Evolutionary conservation across 768 basidiomycete species (phyloP).

Genomic region (Boletus patriciae): DNA sequence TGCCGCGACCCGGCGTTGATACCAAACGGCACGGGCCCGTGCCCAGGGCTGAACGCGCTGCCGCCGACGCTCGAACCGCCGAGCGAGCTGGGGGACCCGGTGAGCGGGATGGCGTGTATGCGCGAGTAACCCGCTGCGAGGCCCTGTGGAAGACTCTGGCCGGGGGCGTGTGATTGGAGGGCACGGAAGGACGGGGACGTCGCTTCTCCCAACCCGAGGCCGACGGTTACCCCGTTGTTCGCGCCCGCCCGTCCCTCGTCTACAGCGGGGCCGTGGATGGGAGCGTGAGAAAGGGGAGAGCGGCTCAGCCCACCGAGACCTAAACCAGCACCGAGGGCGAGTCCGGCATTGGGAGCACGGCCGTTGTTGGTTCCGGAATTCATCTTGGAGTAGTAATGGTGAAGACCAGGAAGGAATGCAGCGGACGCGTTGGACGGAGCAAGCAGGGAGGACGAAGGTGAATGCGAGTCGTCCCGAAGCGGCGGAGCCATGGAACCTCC

Average conservation of each 20-base stretch:
- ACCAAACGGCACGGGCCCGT: constrained; percentile 31
- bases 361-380: constrained; percentile 35
- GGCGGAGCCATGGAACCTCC: constrained; percentile 11
- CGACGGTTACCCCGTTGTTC: constrained; percentile 14
- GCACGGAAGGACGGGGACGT: constrained; percentile 75
- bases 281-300: constrained; percentile 30
- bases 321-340: constrained; percentile 22
- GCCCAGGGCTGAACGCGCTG: constrained; percentile 31
- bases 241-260: constrained; percentile 26
- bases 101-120: constrained; percentile 69
- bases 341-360: constrained; percentile 27
- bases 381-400: constrained; percentile 61
- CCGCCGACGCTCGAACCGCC: constrained; percentile 27
- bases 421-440: constrained; percentile 78
- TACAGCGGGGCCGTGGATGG: constrained; percentile 25
- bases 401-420: constrained; percentile 75
- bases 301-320: constrained; percentile 29
- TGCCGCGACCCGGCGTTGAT: constrained; percentile 30
- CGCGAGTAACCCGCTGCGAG: constrained; percentile 89
- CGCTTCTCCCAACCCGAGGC: constrained; percentile 30
- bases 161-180: constrained; percentile 83
- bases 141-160: constrained; percentile 88
- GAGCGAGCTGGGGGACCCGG: constrained; percentile 38
- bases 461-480: constrained; percentile 37
- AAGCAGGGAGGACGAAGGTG: constrained; percentile 37